Evolutionary conservation across 257 asterid genomes (phyloP), one percentile per base, ranked within the genome.

Genomic region (Lithospermum erythrorhizon): DNA sequence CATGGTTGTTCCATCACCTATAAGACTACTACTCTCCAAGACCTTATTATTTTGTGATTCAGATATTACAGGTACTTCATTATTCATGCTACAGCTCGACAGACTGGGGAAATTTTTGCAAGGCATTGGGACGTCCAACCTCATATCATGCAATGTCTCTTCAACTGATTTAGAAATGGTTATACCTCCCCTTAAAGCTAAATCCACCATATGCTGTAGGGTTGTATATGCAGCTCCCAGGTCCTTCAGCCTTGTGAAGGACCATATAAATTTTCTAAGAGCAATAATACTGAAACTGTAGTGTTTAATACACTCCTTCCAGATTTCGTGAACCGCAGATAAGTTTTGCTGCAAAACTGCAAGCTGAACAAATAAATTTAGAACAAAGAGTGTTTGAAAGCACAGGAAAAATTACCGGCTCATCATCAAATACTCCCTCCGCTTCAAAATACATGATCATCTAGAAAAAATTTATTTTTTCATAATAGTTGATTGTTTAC

Each of bases 271-370:
- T 77, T 76, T 83, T 57, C 87, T 76, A 68, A 90, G 87, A 58
- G 79, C 76, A 58, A 79, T 67, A 70, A 78, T 61, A 78, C 82
- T 84, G 63, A 73, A 71, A 66, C 74, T 76, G 72, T 79, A 73
- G 73, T 59, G 66, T 61, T 72, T 81, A 69, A 65, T 67, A 71
- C 75, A 85, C 69, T 90, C 95, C 76, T 80, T 83, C 97, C 95
- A 90, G 62, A 87, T 80, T 62, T 78, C 76, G 66, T 65, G 90
- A 55, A 78, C 95, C 37, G 83, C 82, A 62, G 86, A 61, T 67
- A 85, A 73, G 68, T 85, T 80, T 75, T 76, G 75, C 80, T 76
- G 81, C 80, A 80, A 65, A 72, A 90, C 97, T 83, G 96, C 95
- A 81, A 87, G 90, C 96, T 90, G 95, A 81, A 78, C 71, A 61